Evolutionary conservation across 352 stramenopile genomes (phyloP).

Genomic region (Globisporangium nodosum): DNA sequence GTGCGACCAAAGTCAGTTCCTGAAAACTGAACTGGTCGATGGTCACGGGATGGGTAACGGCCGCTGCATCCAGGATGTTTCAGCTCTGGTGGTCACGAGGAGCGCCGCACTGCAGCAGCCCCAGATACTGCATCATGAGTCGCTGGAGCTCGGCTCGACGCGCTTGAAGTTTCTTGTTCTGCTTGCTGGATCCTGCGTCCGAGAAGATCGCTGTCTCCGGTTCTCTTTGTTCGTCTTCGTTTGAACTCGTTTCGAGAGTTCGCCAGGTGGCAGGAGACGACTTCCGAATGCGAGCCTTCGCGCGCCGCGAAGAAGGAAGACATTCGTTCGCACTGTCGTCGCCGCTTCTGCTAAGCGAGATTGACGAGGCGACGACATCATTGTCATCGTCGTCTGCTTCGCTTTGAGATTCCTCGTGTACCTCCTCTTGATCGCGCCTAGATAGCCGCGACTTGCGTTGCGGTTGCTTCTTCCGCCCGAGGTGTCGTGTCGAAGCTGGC

Average conservation of each 20-base stretch:
- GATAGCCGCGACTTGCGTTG: no score
- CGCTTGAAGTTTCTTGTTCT: neutral
- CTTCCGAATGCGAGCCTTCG: neutral
- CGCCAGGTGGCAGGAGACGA: neutral
- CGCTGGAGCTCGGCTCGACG: slow-evolving; percentile 11
- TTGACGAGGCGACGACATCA: no score
- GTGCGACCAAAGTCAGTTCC: no score
- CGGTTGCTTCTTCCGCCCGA: no score
- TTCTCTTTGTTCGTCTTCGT: neutral
- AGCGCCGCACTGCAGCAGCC: slow-evolving; percentile 8
- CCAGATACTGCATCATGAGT: slow-evolving; percentile 17
- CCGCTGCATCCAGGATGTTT: neutral
- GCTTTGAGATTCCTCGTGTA: no score
- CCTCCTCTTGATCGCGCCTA: no score
- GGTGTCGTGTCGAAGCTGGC: no score
- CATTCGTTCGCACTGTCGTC: no score
- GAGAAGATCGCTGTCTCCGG: neutral
- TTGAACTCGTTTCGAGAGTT: neutral
- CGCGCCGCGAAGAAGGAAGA: no score
- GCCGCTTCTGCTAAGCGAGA: no score
- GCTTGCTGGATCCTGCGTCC: neutral
- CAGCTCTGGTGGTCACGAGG: neutral
- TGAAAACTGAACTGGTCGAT: neutral
- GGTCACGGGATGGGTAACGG: no score
- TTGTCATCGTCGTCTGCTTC: no score